Evolutionary conservation across 2,329 filamentous ascomycete genomes (phyloP).

Genomic region (Mollisia scopiformis): DNA sequence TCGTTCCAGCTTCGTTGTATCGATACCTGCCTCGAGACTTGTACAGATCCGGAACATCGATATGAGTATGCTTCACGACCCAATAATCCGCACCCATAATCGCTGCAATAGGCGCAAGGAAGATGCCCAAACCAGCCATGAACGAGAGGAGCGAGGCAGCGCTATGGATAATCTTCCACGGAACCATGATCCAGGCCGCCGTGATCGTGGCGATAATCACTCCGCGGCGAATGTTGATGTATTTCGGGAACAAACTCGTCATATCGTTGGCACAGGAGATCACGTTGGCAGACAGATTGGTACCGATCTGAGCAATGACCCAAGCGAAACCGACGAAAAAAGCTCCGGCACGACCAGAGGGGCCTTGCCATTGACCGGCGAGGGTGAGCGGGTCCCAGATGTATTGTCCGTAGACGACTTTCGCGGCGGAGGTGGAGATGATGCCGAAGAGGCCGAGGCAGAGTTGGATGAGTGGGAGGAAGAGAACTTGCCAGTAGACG

Average conservation of each 20-base stretch:
- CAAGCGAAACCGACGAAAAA: slow-evolving; percentile 34
- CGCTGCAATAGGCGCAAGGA: slow-evolving; percentile 42
- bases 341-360: slow-evolving; percentile 33
- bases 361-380: slow-evolving; percentile 29
- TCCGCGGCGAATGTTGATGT: slow-evolving; percentile 52
- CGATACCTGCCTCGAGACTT: slow-evolving; percentile 29
- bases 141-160: slow-evolving; percentile 36
- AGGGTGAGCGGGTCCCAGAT: slow-evolving; percentile 36
- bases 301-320: slow-evolving; percentile 38
- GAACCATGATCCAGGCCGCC: slow-evolving; percentile 46
- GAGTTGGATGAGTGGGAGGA: slow-evolving; percentile 32
- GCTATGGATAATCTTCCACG: slow-evolving; percentile 49
- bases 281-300: slow-evolving; percentile 46
- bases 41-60: slow-evolving; percentile 41
- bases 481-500: slow-evolving; percentile 33
- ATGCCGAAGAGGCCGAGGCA: slow-evolving; percentile 35
- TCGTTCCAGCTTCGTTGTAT: slow-evolving; percentile 31
- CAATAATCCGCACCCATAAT: slow-evolving; percentile 40
- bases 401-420: slow-evolving; percentile 37
- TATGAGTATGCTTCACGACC: slow-evolving; percentile 36
- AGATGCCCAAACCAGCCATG: slow-evolving; percentile 40
- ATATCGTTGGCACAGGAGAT: slow-evolving; percentile 40
- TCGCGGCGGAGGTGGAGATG: slow-evolving; percentile 34
- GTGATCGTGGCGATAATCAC: slow-evolving; percentile 46
- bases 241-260: slow-evolving; percentile 51